A percentile compares a stretch with the other conserved stretches of the same genome.
phyloP scores from a whole-genome alignment of 2,329 filamentous ascomycete species.

The Fusarium xylarioides region DNA sequence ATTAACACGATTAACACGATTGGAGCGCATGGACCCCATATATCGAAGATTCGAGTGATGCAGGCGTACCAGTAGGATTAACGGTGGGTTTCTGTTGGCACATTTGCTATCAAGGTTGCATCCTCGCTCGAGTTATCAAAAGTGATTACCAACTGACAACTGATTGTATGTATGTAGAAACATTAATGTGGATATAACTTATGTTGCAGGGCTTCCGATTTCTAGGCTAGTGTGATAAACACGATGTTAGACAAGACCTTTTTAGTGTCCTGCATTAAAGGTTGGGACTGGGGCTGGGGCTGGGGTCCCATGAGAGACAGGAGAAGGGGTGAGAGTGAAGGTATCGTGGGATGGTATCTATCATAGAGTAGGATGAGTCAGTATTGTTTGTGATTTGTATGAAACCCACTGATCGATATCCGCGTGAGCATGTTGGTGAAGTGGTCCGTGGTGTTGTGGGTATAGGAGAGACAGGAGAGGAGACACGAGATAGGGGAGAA shows the following conservation, averaged over 20 bases:
- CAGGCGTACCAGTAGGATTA: background rate
- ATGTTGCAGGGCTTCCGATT: background rate
- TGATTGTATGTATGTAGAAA: background rate
- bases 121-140: background rate
- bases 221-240: background rate
- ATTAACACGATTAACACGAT: background rate
- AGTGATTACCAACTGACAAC: background rate
- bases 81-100: background rate
- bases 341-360: background rate
- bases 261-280: slow-evolving; percentile 8
- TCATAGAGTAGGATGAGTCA: slow-evolving; percentile 1
- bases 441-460: slow-evolving; percentile 10
- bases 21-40: slow-evolving; percentile 1
- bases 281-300: background rate
- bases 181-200: background rate
- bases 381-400: background rate
- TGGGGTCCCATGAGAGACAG: background rate
- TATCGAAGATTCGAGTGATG: slow-evolving; percentile 3
- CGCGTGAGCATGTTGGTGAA: background rate
- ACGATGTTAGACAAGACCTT: slow-evolving; percentile 5
- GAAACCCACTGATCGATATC: background rate
- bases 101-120: background rate
- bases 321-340: background rate
- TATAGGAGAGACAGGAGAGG: background rate
- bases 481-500: background rate